These are phyloP conservation scores for Aplosporella prunicola DNA, from an alignment of 2,329 filamentous ascomycete species.

Conservation along the genomic window DNA sequence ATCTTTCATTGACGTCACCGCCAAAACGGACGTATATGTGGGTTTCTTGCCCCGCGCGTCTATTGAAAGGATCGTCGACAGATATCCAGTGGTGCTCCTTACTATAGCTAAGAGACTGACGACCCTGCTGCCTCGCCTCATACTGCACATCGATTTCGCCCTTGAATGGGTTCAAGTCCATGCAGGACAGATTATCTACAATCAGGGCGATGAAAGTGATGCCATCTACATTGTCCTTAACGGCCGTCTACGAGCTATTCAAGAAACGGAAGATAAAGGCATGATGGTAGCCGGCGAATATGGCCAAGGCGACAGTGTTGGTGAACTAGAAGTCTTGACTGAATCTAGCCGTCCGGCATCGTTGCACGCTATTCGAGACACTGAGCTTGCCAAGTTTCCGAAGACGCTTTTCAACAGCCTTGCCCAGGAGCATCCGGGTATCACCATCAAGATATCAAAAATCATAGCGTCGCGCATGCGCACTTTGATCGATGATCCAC, in stretches of 20 bases:
- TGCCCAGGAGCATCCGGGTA: conserved; percentile 91
- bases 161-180: conserved; percentile 97
- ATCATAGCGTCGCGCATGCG: conserved; percentile 96
- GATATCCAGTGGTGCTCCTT: conserved; percentile 80
- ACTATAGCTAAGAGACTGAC: conserved; percentile 96
- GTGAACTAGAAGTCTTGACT: conserved; percentile 92
- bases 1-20: conserved; percentile 92
- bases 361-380: conserved; percentile 90
- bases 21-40: conserved; percentile 97
- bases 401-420: conserved; percentile 95
- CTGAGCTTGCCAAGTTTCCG: conserved; percentile 91
- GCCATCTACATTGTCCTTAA: conserved; percentile 98
- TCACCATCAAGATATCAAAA: conserved; percentile 98
- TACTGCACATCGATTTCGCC: conserved; percentile 95
- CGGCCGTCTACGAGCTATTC: conserved; percentile 74
- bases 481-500: conserved; percentile 71
- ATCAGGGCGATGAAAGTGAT: conserved; percentile 90
- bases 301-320: conserved; percentile 94
- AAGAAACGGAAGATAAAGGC: conserved; percentile 70
- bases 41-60: conserved; percentile 81
- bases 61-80: conserved; percentile 84
- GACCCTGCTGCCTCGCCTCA: conserved; percentile 74
- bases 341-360: conserved; percentile 87
- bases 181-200: conserved; percentile 88
- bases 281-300: conserved; percentile 85